phyloP scores from a whole-genome alignment of 2,329 filamentous ascomycete genomes.

The Ascochyta koolunga region DNA sequence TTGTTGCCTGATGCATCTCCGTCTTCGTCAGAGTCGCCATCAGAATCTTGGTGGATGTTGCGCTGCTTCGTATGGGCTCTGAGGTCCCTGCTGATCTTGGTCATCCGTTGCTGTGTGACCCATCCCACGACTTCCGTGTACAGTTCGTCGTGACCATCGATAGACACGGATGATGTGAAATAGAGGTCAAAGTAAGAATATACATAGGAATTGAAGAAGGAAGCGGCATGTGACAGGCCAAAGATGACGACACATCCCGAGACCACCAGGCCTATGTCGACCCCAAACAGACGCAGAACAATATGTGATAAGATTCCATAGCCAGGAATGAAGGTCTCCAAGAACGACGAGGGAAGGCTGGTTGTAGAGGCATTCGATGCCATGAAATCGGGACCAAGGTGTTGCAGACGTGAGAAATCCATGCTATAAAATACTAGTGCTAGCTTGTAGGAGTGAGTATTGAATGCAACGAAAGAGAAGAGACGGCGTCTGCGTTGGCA shows the following conservation, averaged over 20 bases:
- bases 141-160: conserved; percentile 53
- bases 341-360: conserved; percentile 53
- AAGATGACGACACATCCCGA: conserved; percentile 52
- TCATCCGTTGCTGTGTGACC: conserved; percentile 51
- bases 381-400: conserved; percentile 22
- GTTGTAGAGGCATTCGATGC: conserved; percentile 26
- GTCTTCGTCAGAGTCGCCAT: conserved; percentile 43
- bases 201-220: conserved; percentile 46
- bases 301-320: conserved; percentile 56
- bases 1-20: conserved; percentile 47
- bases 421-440: conserved; percentile 15
- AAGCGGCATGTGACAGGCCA: conserved; percentile 32
- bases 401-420: conserved; percentile 30
- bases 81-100: conserved; percentile 45
- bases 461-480: background rate
- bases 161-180: conserved; percentile 52
- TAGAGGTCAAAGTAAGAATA: conserved; percentile 22
- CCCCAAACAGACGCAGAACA: conserved; percentile 50
- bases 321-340: conserved; percentile 59
- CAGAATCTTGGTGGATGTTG: conserved; percentile 41
- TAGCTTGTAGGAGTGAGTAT: background rate
- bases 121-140: conserved; percentile 53
- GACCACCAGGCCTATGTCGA: conserved; percentile 57
- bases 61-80: conserved; percentile 49
- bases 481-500: background rate